Percentiles rank a stretch among this genome's conserved stretches.
phyloP scores from a whole-genome alignment of 106 monocot species.

The Phalaenopsis equestris region DNA sequence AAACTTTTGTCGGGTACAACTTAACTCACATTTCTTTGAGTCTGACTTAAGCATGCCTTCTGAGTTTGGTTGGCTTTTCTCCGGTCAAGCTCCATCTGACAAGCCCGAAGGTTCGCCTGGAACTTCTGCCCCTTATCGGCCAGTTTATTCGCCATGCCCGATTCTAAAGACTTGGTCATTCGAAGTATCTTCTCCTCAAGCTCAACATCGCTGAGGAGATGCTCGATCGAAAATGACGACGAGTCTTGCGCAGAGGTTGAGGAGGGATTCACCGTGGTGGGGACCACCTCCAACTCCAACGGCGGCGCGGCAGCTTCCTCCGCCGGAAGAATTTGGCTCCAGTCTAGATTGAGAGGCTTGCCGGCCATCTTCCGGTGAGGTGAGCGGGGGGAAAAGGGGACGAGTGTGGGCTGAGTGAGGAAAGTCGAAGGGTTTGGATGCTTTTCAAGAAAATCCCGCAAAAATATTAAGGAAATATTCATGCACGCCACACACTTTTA shows the following conservation, averaged over 20 bases:
- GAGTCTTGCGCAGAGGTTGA: not conserved
- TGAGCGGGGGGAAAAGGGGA: not conserved
- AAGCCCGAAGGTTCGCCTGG: not conserved
- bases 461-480: too few species aligned
- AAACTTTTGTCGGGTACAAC: not conserved
- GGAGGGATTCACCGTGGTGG: not conserved
- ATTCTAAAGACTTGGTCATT: not conserved
- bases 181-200: slow-evolving; percentile 19
- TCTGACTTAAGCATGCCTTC: not conserved
- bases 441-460: too few species aligned
- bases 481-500: too few species aligned
- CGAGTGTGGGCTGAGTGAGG: too few species aligned
- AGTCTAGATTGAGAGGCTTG: slow-evolving; percentile 7
- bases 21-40: not conserved
- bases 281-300: not conserved
- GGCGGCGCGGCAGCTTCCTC: not conserved
- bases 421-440: too few species aligned
- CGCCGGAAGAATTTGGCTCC: not conserved
- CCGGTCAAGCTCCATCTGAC: slow-evolving; percentile 15
- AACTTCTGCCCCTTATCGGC: slow-evolving; percentile 17
- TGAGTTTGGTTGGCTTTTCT: not conserved
- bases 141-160: not conserved
- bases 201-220: slow-evolving; percentile 6
- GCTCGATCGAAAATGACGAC: not conserved
- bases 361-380: not conserved